phyloP scores from a whole-genome alignment of 129 eudicot genomes.

The Erigeron canadensis region DNA sequence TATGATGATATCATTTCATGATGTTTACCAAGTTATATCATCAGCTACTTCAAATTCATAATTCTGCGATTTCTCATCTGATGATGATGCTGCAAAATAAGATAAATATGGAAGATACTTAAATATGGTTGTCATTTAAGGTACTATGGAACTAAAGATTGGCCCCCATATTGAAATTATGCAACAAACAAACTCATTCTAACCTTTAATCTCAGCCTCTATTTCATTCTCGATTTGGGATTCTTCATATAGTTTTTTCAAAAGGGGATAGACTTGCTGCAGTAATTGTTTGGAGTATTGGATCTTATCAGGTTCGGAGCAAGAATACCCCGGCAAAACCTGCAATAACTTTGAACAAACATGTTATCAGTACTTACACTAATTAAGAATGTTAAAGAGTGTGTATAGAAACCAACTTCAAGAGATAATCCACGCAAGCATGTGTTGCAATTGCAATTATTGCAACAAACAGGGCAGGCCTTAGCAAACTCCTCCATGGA shows the following conservation, averaged over 20 bases:
- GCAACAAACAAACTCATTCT: too few relatives aligned
- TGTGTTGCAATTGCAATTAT: slow-evolving; percentile 3
- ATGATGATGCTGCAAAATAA: not conserved
- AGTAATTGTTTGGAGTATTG: slow-evolving; percentile 1
- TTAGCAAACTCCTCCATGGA: not conserved
- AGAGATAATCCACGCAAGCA: not conserved
- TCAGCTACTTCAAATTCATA: not conserved
- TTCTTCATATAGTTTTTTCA: not conserved
- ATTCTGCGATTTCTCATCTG: not conserved
- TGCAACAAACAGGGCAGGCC: slow-evolving; percentile 4
- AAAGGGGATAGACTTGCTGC: slow-evolving; percentile 1
- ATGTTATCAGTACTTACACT: not conserved
- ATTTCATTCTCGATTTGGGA: slow-evolving; percentile 2
- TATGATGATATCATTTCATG: not conserved
- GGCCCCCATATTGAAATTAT: too few relatives aligned
- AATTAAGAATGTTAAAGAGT: not conserved
- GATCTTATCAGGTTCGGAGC: slow-evolving; percentile 8
- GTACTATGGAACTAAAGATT: too few relatives aligned
- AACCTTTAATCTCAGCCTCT: slow-evolving; percentile 11
- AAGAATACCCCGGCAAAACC: not conserved
- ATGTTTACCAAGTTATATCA: not conserved
- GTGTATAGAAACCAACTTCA: not conserved
- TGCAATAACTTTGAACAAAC: not conserved
- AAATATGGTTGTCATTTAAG: not conserved
- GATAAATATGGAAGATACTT: not conserved